These are phyloP conservation scores for Xylariaceae sp. DNA, from an alignment of 2,329 filamentous ascomycete species.

Conservation along the genomic window DNA sequence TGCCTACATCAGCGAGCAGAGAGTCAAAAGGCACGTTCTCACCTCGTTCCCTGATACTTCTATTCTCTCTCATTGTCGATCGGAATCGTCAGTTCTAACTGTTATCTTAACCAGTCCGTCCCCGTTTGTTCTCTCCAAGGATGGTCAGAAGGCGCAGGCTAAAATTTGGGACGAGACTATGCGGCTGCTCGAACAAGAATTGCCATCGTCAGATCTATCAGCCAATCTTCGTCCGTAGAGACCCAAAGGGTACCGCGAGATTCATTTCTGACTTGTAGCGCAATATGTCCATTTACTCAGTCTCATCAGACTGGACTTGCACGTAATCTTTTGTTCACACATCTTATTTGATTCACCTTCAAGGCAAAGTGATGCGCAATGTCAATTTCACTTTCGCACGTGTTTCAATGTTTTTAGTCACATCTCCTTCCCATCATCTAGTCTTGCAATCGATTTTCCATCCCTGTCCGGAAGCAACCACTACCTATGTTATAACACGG, in stretches of 20 bases:
- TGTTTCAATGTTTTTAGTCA: no score
- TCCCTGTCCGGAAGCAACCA: no score
- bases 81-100: background rate
- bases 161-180: conserved; percentile 6
- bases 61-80: no score
- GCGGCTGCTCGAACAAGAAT: background rate
- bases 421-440: no score
- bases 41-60: background rate
- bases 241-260: background rate
- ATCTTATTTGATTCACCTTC: no score
- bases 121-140: conserved; percentile 1
- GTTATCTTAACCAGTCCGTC: background rate
- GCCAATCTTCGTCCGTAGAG: background rate
- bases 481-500: no score
- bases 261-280: background rate
- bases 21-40: background rate
- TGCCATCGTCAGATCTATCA: background rate
- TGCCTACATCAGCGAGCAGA: conserved; percentile 7
- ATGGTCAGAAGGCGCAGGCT: background rate
- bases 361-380: no score
- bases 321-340: no score
- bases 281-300: background rate
- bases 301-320: no score
- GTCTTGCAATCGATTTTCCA: no score
- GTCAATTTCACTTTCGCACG: no score